Evolutionary conservation across 1,139 yeast genomes (phyloP), one percentile per base, ranked within the genome.

Genomic region (Yamadazyma sp.): DNA sequence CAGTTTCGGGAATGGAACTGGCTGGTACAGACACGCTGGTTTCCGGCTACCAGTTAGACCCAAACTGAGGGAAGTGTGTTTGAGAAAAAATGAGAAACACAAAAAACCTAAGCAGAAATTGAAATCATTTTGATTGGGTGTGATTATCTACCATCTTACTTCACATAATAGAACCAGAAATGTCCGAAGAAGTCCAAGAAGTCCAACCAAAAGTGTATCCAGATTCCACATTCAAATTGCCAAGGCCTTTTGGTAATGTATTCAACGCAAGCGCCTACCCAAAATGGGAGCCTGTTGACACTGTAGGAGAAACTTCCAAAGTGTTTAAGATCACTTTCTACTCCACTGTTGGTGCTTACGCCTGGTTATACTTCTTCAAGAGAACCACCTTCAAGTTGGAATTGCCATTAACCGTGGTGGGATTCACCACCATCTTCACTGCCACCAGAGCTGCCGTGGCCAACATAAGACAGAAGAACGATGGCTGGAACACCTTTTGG

Each of bases 401-500:
- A 22, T 56, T 69, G 42, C 77, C 77, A 14, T 49, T 69, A 38
- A 59, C 71, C 8, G 67, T 61, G 9, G 60, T 70, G 37, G 72
- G 70, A 3, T 67, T 70, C 41, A 65, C 72, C 39, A 69, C 75
- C n/a, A 61, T 64, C 22, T 69, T 74, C 34, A 66, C 73, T 34
- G 73, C 68, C 37, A 52, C 69, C 37, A 69, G 62, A 54, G 69
- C 73, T 23, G 57, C 66, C 28, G 45, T 67, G 36, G 62, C 76
- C 45, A 72, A 72, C 54, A 59, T 72, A 50, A 66, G 77, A 61
- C 75, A 71, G 51, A 69, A 61, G 55, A 70, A 70, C 50, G 77
- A 72, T 55, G 75, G 72, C 33, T 72, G 77, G 77, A 72, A 72
- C 58, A 64, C 69, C 10, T 69, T 72, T 52, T 63, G 71, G 67